Base-by-base conservation (phyloP, 1,139 yeast genomes). In the Saccharomycopsis phalli region DNA sequence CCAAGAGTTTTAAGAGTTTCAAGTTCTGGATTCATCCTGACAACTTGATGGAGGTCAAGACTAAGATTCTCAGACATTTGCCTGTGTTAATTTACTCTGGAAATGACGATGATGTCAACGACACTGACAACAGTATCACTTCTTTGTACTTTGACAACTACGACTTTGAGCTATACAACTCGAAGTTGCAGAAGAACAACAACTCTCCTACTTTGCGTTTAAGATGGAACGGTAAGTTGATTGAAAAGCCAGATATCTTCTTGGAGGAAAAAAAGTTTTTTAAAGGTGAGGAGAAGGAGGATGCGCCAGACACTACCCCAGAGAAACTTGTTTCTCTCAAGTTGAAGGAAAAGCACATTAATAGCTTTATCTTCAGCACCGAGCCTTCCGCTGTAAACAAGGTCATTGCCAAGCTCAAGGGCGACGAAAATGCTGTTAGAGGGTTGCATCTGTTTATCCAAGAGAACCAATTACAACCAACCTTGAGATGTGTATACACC, bases 11-110 rank as follows among this genome's bases (percentile, higher is more conserved):
- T 59, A 84, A 82, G 53, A 78, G 86, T 20, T 79, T 81, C 62
- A 86, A 86, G 62, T 88, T 88, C 61, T 91, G 98, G 98, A 71
- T 91, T 38, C 97, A 91, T 57, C 91, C 91, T 13, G 98, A 91
- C 54, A 87, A 91, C 58, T 67, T 88, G 57, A 88, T 88, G 95
- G 97, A 91, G 62, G 95, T 87, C 44, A 91, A 91, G 63, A 86
- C 97, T 19, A 78, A 87, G 49, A 84, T 91, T 50, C 71, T 91
- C 56, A 81, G 97, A 59, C 95, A 87, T 54, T 72, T 91, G 51
- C 98, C 98, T 0, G 94, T 88, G 3, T 69, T 91, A 48, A 82
- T 91, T 37, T 91, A 86, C 59, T 11, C 19, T 8, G 65, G 60
- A 39, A 69, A 63, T 23, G 63, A 63, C 16, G 58, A 61, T 31